phyloP scores from a whole-genome alignment of 2,329 filamentous ascomycete genomes.

The Aspergillus aculeatus region DNA sequence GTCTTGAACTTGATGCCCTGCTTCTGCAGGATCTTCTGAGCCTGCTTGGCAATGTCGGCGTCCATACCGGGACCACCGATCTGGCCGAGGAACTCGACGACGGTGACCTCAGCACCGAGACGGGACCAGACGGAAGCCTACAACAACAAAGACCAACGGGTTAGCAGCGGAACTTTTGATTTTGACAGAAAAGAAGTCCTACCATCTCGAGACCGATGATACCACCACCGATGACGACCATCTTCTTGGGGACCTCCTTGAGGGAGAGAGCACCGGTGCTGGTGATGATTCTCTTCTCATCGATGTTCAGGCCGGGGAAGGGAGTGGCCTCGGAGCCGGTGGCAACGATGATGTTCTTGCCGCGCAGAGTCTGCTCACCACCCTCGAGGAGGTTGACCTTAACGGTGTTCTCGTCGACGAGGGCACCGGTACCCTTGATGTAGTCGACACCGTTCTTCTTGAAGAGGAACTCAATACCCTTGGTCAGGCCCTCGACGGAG shows the following conservation, averaged over 20 bases:
- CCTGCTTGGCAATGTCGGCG: constrained; percentile 81
- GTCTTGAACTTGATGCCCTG: constrained; percentile 99
- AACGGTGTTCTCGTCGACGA: constrained; percentile 85
- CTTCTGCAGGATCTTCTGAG: constrained; percentile 91
- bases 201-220: constrained; percentile 99
- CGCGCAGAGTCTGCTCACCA: constrained; percentile 80
- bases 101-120: constrained; percentile 89
- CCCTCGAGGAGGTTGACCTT: constrained; percentile 88
- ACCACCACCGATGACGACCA: constrained; percentile 96
- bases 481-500: constrained; percentile 83
- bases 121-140: constrained; percentile 90
- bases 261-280: constrained; percentile 93
- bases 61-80: constrained; percentile 99
- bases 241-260: constrained; percentile 87
- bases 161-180: constrained; percentile 12
- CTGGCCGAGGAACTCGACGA: constrained; percentile 93
- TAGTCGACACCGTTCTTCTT: constrained; percentile 99
- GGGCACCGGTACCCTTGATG: constrained; percentile 86
- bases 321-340: constrained; percentile 94
- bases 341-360: constrained; percentile 97
- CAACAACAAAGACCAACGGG: constrained; percentile 1
- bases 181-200: constrained; percentile 23
- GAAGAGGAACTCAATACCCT: constrained; percentile 96
- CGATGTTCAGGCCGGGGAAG: constrained; percentile 92
- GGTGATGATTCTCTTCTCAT: constrained; percentile 96